Evolutionary conservation across 1,139 yeast genomes (phyloP).

Genomic region (Magnusiomyces suaveolens): DNA sequence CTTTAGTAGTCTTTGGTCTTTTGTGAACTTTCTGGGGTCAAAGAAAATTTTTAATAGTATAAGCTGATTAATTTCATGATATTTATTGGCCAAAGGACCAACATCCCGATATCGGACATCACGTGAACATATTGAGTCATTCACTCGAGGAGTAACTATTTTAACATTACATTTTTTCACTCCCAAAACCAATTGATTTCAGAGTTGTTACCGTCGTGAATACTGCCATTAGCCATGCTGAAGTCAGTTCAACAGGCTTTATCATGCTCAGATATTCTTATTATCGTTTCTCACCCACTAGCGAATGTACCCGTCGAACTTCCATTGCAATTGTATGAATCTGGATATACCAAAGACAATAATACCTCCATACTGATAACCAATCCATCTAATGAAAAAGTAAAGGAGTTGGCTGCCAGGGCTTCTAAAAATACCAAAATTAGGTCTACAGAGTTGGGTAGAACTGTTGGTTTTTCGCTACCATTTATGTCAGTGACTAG

Average conservation of each 20-base stretch:
- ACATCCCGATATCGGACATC: not conserved
- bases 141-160: no score
- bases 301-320: not conserved
- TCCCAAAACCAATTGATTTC: no score
- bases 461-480: slow-evolving; percentile 45
- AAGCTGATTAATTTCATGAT: not conserved
- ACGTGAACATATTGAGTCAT: not conserved
- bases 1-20: no score
- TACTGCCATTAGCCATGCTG: not conserved
- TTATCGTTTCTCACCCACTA: not conserved
- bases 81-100: not conserved
- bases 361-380: not conserved
- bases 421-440: no score
- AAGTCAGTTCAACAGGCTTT: not conserved
- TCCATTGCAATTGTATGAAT: not conserved
- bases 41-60: no score
- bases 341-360: not conserved
- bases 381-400: not conserved
- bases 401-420: slow-evolving; percentile 33
- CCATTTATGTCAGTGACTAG: slow-evolving; percentile 56
- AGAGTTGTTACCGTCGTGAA: not conserved
- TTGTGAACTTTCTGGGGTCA: no score
- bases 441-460: slow-evolving; percentile 9
- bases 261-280: not conserved
- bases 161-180: no score